Evolutionary conservation across 257 asterid species (phyloP), one percentile per base, ranked within the genome.

Genomic region (Fraxinus anomala): DNA sequence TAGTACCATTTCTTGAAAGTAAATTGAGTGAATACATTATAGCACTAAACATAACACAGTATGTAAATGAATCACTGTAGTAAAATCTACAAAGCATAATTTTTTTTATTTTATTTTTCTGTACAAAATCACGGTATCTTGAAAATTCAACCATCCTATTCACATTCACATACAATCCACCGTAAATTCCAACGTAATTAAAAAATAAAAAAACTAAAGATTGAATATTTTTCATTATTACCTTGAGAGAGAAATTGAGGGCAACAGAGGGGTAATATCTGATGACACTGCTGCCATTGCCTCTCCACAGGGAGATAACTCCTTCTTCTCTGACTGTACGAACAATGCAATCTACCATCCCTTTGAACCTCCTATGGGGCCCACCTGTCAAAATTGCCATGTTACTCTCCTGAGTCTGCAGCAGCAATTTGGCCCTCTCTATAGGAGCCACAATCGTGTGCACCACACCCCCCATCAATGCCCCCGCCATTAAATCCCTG

Each of bases 361-460:
- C 99, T 77, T 90, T 93, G 73, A 96, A 96, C 86, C 94, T 91
- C 87, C 86, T 70, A 67, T 91, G 98, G 5, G 93, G 92, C 33
- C 92, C 91, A 4, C 92, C 97, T 12, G 73, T 40, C 83, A 93
- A 76, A 74, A 96, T 93, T 4, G 97, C 98, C 28, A 86, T 77
- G 71, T 96, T 96, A 73, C 99, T 96, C 84, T 96, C 99, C 75
- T 96, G 99, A n/a, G 99, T 96, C 87, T 96, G 99, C 47, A 96
- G 86, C 78, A 93, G 85, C 49, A 96, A 90, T 92, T 96, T 96
- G 14, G 99, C 96, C 87, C 99, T 87, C 83, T 96, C 99, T 13
- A 95, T 90, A 34, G 99, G 99, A 26, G 99, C 97, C 72, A 95
- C 98, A 75, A 92, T 89, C 72, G 99, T 93, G 90, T 96, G 99